Percentiles rank a stretch among this genome's conserved stretches.
Conservation (phyloP, 2,329 filamentous ascomycete genomes). For the Apiospora saccharicola region DNA sequence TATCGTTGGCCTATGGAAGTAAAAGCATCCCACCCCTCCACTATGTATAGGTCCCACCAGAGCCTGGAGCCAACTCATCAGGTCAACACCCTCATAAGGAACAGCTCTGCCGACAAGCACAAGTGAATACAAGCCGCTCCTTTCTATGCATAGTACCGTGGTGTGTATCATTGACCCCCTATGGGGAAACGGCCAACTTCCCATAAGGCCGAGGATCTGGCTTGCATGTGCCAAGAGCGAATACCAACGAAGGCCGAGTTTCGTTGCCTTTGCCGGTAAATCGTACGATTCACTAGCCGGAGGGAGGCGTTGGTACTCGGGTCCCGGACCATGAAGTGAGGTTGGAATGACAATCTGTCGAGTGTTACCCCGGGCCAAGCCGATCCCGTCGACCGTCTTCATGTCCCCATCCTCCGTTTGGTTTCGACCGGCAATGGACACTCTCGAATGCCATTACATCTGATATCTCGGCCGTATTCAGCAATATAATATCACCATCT, state of each 20-base stretch:
- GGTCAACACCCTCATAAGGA: background rate
- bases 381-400: background rate
- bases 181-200: background rate
- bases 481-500: background rate
- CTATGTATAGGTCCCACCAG: background rate
- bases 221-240: background rate
- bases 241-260: background rate
- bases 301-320: background rate
- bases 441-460: background rate
- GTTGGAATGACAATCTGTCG: background rate
- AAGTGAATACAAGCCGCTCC: background rate
- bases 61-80: background rate
- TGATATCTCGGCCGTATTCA: background rate
- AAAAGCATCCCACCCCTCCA: no score
- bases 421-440: background rate
- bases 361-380: constrained; percentile 10
- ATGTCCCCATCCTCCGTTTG: background rate
- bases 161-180: no score
- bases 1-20: background rate
- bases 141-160: background rate
- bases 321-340: background rate
- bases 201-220: background rate
- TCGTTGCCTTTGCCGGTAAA: background rate
- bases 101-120: background rate
- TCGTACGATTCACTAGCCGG: background rate